Conservation (phyloP, 1,139 yeast genomes). For the Meyerozyma elateridarum region DNA sequence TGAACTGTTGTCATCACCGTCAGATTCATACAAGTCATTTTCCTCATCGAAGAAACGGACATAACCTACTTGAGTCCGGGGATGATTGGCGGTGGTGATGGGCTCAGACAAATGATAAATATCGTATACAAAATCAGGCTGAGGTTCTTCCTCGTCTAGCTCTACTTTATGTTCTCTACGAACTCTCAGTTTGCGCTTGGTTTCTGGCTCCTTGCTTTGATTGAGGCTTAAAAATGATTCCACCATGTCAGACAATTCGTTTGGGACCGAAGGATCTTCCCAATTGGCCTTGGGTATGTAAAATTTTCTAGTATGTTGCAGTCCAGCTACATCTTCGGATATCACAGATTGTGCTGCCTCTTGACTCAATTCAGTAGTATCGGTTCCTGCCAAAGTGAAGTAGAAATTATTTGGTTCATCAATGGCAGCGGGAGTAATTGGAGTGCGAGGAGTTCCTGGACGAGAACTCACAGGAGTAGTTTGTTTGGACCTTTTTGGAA, state of each 20-base stretch:
- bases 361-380: conserved; percentile 26
- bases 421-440: conserved; percentile 14
- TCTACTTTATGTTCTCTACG: conserved; percentile 5
- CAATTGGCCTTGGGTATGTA: conserved; percentile 32
- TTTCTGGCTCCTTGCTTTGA: conserved; percentile 6
- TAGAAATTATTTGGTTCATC: conserved; percentile 30
- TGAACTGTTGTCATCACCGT: conserved; percentile 46
- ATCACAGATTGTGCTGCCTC: conserved; percentile 20
- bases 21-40: conserved; percentile 35
- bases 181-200: not conserved
- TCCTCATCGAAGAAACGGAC: conserved; percentile 65
- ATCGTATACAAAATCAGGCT: conserved; percentile 76
- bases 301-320: conserved; percentile 24
- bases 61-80: conserved; percentile 57
- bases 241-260: conserved; percentile 67
- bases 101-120: conserved; percentile 53
- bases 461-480: conserved; percentile 28
- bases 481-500: conserved; percentile 42
- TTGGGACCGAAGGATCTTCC: conserved; percentile 45
- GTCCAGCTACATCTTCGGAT: conserved; percentile 15
- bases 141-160: no score
- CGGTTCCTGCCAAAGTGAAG: conserved; percentile 64
- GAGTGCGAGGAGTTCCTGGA: conserved; percentile 14
- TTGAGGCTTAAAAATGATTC: conserved; percentile 43
- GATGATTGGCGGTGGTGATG: conserved; percentile 45